Base-by-base conservation (phyloP, 2,329 filamentous ascomycete species). In the Fusarium nodosum region DNA sequence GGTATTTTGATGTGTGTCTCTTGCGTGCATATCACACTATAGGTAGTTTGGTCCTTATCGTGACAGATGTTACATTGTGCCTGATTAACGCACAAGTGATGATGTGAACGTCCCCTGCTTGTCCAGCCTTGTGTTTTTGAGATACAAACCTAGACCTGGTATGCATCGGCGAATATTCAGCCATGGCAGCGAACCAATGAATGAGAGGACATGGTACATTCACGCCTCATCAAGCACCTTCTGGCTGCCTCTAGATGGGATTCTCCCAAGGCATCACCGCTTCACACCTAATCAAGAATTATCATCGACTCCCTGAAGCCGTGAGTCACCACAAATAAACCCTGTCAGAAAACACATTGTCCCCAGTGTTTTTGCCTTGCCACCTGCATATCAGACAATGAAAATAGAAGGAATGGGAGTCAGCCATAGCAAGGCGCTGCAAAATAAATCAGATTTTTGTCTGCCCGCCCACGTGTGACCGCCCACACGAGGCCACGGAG, bases 301-400 rank as follows among this genome's bases (percentile, higher is more conserved):
- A 20, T 56, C 26, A 20, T 59, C 30, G 31, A 39, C 52, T 55
- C 24, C 41, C 20, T 58, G 46, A 53, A 42, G 58, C 28, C 59
- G 67, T 70, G 67, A 70, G 62, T 70, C 67, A 70, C 51, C 47
- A 24, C 45, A 55, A 64, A 68, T 44, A 38, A 70, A 44, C 67
- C 67, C 44, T 68, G 62, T 54, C 41, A 36, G 26, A 33, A 54
- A 64, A 51, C 48, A 56, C 28, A 30, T 30, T 30, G 48, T 47
- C 59, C 50, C 58, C 42, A 56, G 34, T 55, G 24, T 56, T 68
- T 50, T 70, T 70, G 52, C 67, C 59, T 70, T 60, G 67, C 67
- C 67, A 69, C 67, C 45, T 60, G 34, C 46, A 57, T 56, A 56
- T 54, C 16, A 54, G 53, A 64, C 53, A 38, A 54, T 69, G 57